Percentiles rank a stretch among this genome's conserved stretches.
Evolutionary conservation across 139 green algal species (phyloP).

Genomic region (Coelastrella sp.): DNA sequence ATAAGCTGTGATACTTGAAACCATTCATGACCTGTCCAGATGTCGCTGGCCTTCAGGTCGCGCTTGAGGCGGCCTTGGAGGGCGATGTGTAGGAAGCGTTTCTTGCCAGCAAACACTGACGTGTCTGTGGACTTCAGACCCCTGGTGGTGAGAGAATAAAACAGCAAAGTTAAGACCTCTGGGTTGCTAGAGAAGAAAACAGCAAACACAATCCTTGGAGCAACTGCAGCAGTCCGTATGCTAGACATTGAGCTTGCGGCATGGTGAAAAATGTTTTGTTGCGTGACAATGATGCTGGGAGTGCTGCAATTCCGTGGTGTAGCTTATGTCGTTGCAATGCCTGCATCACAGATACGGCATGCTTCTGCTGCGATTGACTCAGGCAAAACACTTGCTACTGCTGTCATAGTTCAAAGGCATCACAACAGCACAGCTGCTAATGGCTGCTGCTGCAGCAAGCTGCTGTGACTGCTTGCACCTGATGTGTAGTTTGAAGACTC

Average conservation of each 20-base stretch:
- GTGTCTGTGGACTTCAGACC: background rate
- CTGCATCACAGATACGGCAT: no score
- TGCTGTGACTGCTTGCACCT: background rate
- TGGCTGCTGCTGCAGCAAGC: background rate
- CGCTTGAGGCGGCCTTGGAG: constrained; percentile 43
- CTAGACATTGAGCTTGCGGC: no score
- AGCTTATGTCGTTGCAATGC: no score
- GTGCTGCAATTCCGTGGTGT: no score
- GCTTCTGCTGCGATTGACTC: no score
- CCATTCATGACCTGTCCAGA: constrained; percentile 48
- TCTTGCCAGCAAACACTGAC: constrained; percentile 28
- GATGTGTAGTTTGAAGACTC: constrained; percentile 1
- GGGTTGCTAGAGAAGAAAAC: background rate
- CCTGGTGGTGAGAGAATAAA: background rate
- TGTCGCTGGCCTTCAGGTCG: background rate
- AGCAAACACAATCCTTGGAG: background rate
- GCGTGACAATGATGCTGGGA: no score
- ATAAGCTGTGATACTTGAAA: constrained; percentile 15
- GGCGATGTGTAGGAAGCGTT: constrained; percentile 32
- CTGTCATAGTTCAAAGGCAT: background rate
- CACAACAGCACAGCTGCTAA: background rate
- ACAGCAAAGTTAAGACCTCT: background rate
- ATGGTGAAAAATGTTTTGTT: no score
- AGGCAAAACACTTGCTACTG: background rate
- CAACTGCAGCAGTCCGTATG: background rate